Conservation (phyloP, 805 yeast species). For the Yarrowia deformans region DNA sequence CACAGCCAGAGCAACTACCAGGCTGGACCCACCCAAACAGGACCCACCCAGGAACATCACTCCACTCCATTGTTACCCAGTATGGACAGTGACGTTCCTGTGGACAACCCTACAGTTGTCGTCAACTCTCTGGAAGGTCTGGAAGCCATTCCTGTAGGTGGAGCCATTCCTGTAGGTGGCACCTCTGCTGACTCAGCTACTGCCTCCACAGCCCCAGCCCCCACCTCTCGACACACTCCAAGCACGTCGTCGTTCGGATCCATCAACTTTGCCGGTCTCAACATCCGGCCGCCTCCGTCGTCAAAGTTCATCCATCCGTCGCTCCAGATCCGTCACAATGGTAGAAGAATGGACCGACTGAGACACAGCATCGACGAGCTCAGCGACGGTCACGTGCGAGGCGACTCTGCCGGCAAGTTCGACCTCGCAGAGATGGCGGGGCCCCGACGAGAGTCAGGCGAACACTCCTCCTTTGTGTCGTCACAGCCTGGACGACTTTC, state of each 20-base stretch:
- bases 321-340: constrained; percentile 26
- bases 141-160: constrained; percentile 7
- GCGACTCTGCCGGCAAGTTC: constrained; percentile 11
- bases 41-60: constrained; percentile 3
- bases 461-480: neutral
- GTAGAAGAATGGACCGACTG: constrained; percentile 20
- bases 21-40: neutral
- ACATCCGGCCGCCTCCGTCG: constrained; percentile 14
- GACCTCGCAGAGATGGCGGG: constrained; percentile 6
- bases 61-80: constrained; percentile 14
- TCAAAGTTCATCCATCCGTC: constrained; percentile 32
- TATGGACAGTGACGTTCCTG: neutral
- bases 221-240: neutral
- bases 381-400: neutral
- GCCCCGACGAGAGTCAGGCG: constrained; percentile 7
- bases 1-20: neutral
- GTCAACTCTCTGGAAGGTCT: constrained; percentile 2
- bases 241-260: constrained; percentile 26
- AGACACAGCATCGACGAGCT: constrained; percentile 32
- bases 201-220: neutral
- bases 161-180: constrained; percentile 2
- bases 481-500: neutral
- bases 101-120: neutral
- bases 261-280: constrained; percentile 29
- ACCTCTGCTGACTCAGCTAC: too few species aligned